Base-by-base conservation (phyloP, 768 basidiomycete species). In the Psilocybe tampanensis region DNA sequence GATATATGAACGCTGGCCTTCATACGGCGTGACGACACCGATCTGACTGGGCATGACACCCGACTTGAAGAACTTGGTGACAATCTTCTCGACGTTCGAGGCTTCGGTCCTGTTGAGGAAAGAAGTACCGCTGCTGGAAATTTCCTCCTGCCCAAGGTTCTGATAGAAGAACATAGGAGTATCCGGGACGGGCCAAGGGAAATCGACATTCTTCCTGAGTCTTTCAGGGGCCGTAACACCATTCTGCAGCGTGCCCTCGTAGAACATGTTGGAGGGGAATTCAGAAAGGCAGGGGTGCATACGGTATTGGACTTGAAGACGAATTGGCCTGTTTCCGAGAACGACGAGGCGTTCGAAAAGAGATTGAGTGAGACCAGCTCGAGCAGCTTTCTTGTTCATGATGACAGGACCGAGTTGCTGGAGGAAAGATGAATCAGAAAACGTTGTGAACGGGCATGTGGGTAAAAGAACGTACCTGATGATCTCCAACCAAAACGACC, bases 91-190 rank as follows among this genome's bases (percentile, higher is more conserved):
- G 26, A 98, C 97, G 64, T 99, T 98, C 19, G 94, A 95, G 2
- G 97, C 95, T 71, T 99, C 97, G 32, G 97, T 99, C 70, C 96
- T 93, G 74, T 99, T 98, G 63, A 99, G 80, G 84, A 98, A 99
- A 12, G 95, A 98, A 1, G 97, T 99, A 52, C 97, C 97, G 68
- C 94, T 96, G 55, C 93, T 95, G 12, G 95, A 98, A 55, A 99
- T 99, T 70, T 99, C 97, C 68, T 99, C 97, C 66, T 98, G 96
- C 0, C 97, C 97, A 47, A 99, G 74, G 67, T 99, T 99, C 81
- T 98, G 96, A 74, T 99, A 98, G 79, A 98, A 99, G 79, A 98
- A 98, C 96, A 99, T 98, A 15, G 97, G 97, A 1, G 94, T 96
- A 66, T 96, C 94, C 15, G 92, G 90, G 39, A 92, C 86, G 6